Percentiles rank a stretch among this genome's conserved stretches.
These are phyloP conservation scores for Coffea eugenioides DNA, from an alignment of 257 asterid genomes.

Conservation along the genomic window DNA sequence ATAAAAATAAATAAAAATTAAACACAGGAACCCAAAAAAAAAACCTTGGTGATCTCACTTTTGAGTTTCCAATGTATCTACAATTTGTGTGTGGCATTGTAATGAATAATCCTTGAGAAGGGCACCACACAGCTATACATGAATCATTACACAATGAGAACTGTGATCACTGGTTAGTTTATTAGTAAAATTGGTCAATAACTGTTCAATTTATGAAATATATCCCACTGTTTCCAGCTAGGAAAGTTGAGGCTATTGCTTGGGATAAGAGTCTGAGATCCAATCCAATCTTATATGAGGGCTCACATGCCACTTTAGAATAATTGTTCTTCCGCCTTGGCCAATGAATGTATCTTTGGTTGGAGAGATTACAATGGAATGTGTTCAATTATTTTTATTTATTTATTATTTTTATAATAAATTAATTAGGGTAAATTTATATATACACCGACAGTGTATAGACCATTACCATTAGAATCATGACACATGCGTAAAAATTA, in stretches of 20 bases:
- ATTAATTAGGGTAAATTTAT: too few relatives aligned
- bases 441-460: too few relatives aligned
- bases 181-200: background rate
- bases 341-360: background rate
- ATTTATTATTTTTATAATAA: too few relatives aligned
- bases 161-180: background rate
- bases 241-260: background rate
- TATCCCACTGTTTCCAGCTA: conserved; percentile 10
- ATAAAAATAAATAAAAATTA: background rate
- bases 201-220: background rate
- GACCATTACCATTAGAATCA: too few relatives aligned
- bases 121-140: background rate
- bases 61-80: background rate
- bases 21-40: background rate
- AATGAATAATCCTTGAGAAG: background rate
- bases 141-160: background rate
- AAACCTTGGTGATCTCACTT: background rate
- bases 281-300: background rate
- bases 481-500: too few relatives aligned
- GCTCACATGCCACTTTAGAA: conserved; percentile 1
- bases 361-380: background rate
- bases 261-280: conserved; percentile 9
- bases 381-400: too few relatives aligned
- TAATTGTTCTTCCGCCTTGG: background rate
- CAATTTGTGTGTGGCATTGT: background rate